Base-by-base conservation (phyloP, 495 filamentous ascomycete genomes). In the Friedmanniomyces simplex region DNA sequence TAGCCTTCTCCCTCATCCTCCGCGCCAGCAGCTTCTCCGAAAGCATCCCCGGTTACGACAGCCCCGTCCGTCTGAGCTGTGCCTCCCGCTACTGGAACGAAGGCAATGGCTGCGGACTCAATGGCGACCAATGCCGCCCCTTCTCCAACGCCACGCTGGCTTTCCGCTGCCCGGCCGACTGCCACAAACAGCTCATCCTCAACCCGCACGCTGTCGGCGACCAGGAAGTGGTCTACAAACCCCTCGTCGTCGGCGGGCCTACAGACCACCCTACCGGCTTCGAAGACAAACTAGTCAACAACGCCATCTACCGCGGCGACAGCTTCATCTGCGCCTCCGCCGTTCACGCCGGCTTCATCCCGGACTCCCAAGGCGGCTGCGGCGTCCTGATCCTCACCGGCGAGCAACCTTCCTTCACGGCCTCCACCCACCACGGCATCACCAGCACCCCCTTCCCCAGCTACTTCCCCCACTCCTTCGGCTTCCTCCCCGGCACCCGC, bases 51-150 rank as follows among this genome's bases (percentile, higher is more conserved):
- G 71, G 69, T 14, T 62, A 73, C 55, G 71, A 69, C 3, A 56
- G 59, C 3, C 72, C 72, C 2, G 71, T 75, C 20, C 72, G 74
- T 52, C 66, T 82, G 25, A 71, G 72, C 21, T 83, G 79, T 68
- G 68, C 68, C 47, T 68, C 72, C 46, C 71, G 74, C 49, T 73
- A 79, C 59, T 83, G 80, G 80, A 77, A 72, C 55, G 71, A 51
- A 18, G 68, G 68, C 21, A 82, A 80, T 57, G 68, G 68, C 13
- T 74, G 72, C 55, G 72, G 72, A 2, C 30, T 73, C 1, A 72
- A 74, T 59, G 72, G 72, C 8, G 60, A 73, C 36, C 55, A 60
- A 21, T 74, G 72, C 55, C 69, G 72, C 5, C 72, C 72, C 1
- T 74, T 74, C 55, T 55, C 64, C 22, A 72, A 72, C 57, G 56